Evolutionary conservation across 2,329 filamentous ascomycete species (phyloP), one percentile per base, ranked within the genome.

Genomic region (Lasiodiplodia sp.): DNA sequence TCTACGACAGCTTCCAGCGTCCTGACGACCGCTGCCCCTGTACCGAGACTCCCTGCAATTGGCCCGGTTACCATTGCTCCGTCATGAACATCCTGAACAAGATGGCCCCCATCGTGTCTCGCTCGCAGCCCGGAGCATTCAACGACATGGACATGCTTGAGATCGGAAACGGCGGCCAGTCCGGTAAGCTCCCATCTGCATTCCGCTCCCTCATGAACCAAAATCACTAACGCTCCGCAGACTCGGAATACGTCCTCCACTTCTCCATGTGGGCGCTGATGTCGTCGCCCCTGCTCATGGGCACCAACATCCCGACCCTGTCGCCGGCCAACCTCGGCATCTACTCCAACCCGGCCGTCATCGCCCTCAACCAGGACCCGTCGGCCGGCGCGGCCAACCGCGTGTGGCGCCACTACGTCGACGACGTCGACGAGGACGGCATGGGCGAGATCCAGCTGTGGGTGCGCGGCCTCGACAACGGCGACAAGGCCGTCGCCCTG

Each of bases 1-100:
- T 85, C 67, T 80, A 79, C 69, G 83, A 85, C 70, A 78, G 75
- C 28, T 85, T 84, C 74, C 79, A 83, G 68, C 78, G 81, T 8
- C 80, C 80, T 1, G 81, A 82, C 56, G 72, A 70, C 14, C 76
- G 79, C 18, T 84, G 83, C 68, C 81, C 81, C 0, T 84, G 83
- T 71, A 75, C 73, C 5, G 75, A 79, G 31, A 81, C 79, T 3
- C 76, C 81, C 38, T 85, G 83, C 72, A 72, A 76, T 25, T 77
- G 79, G 58, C 81, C 83, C 0, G 83, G 83, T 1, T 84, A 80
- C 69, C 81, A 84, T 67, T 85, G 84, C 76, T 81, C 78, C 12
- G 77, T 84, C 25, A 81, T 85, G 77, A 85, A 85, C 69, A 85
- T 85, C 47, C 72, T 85, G 10, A 83, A 83, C 72, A 85, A 85